Conservation (phyloP, 345 rosid species). For the Zanthoxylum bungeanum region DNA sequence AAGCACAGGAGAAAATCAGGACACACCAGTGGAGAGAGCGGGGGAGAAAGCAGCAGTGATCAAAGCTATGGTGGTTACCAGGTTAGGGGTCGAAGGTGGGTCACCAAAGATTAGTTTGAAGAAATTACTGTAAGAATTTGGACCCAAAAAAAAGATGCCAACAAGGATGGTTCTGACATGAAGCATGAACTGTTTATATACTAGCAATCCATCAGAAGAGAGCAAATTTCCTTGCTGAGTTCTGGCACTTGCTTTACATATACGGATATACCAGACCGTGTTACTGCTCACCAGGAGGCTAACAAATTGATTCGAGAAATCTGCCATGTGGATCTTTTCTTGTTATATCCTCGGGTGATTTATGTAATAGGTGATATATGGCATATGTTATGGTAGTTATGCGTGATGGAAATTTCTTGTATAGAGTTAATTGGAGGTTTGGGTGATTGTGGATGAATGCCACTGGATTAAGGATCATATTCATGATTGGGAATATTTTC, state of each 20-base stretch:
- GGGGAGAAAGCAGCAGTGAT: constrained; percentile 96
- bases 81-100: constrained; percentile 79
- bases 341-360: background rate
- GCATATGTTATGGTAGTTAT: background rate
- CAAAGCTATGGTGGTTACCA: constrained; percentile 71
- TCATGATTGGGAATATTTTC: background rate
- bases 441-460: constrained; percentile 12
- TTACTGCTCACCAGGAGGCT: constrained; percentile 4
- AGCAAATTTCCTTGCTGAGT: background rate
- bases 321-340: background rate
- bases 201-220: background rate
- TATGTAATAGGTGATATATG: background rate
- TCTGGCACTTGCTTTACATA: constrained; percentile 10
- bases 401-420: constrained; percentile 14
- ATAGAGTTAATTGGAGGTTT: constrained; percentile 10
- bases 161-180: background rate
- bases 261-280: background rate
- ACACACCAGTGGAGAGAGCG: constrained; percentile 78
- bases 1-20: constrained; percentile 72
- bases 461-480: background rate
- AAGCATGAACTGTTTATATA: background rate
- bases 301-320: constrained; percentile 5
- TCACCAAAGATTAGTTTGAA: constrained; percentile 57
- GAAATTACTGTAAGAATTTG: background rate
- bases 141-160: background rate